Conservation (phyloP, 495 filamentous ascomycete species). For the Paragyromitra xinjiangensis region DNA sequence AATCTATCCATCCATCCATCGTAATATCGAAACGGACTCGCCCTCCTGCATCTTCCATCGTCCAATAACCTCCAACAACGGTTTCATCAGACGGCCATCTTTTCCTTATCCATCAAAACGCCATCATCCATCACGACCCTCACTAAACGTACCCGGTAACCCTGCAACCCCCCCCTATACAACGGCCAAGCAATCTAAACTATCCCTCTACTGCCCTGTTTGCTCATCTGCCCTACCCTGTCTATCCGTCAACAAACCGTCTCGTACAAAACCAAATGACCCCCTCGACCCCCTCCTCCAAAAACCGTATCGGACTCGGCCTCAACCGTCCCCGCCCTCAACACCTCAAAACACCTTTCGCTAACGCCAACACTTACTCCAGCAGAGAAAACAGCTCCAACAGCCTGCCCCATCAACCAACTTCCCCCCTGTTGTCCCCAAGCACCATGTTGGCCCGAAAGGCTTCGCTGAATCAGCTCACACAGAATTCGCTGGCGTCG, state of each 20-base stretch:
- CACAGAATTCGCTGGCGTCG: slow-evolving; percentile 67
- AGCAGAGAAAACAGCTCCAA: slow-evolving; percentile 21
- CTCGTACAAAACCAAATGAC: slow-evolving; percentile 39
- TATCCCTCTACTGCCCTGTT: slow-evolving; percentile 8
- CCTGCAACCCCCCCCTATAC: slow-evolving; percentile 31
- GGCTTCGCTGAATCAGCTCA: slow-evolving; percentile 71
- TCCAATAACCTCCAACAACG: slow-evolving; percentile 35
- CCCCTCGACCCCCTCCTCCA: slow-evolving; percentile 42
- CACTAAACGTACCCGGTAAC: slow-evolving; percentile 24
- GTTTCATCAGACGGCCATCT: slow-evolving; percentile 10
- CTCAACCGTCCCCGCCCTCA: slow-evolving; percentile 45
- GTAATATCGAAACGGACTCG: slow-evolving; percentile 31
- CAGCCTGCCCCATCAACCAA: slow-evolving; percentile 33
- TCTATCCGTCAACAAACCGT: slow-evolving; percentile 22
- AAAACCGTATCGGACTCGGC: slow-evolving; percentile 47
- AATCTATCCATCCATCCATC: slow-evolving; percentile 6
- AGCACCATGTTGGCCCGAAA: slow-evolving; percentile 66
- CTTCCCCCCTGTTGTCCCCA: slow-evolving; percentile 55
- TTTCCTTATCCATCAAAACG: slow-evolving; percentile 25
- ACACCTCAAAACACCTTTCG: slow-evolving; percentile 44
- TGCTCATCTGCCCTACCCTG: slow-evolving; percentile 18
- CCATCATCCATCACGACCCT: slow-evolving; percentile 7
- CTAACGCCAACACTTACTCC: slow-evolving; percentile 31
- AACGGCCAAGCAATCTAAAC: slow-evolving; percentile 15
- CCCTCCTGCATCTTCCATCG: slow-evolving; percentile 36